Base-by-base conservation (phyloP, 148 eudicot genomes). In the Cornus controversa region DNA sequence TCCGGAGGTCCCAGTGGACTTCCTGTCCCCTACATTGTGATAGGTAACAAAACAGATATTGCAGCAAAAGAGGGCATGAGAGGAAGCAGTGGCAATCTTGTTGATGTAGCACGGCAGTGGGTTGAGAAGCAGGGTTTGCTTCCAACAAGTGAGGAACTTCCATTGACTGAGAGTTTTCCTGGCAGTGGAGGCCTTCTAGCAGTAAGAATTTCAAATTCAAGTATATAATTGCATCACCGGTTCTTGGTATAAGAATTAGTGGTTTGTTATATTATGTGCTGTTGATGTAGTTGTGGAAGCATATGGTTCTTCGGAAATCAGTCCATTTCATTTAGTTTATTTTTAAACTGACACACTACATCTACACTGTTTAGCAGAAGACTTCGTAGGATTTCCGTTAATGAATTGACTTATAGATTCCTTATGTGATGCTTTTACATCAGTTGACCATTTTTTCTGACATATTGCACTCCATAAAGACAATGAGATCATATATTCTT, bases 91-190 rank as follows among this genome's bases (percentile, higher is more conserved):
- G 98, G 99, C 64, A 95, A 95, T 87, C 98, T 95, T 74, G 97
- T 95, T 70, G 97, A 95, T 82, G 90, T 87, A 60, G 99, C 99
- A 77, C 91, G 97, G 9, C 96, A 93, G 40, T 95, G 99, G 99
- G 96, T 93, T 78, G 97, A 95, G 85, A 93, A 95, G 84, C 99
- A 95, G 82, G 99, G 99, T 77, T 89, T 95, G 73, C 96, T 95
- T 78, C 87, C 99, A 58, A 79, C 96, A 63, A 90, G 90, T 66
- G 99, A 95, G 72, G 99, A 95, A 73, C 85, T 95, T 71, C 98
- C 98, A 25, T 70, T 95, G 82, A 87, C 90, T 58, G 99, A 93
- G 78, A 91, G 91, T 83, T 93, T 95, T 80, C 99, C 97, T 65
- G 87, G 94, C 79, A 84, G 84, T 78, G 96, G 89, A 73, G 94